Base-by-base conservation (phyloP, 1,284 basidiomycete genomes). In the Meripilus lineatus region DNA sequence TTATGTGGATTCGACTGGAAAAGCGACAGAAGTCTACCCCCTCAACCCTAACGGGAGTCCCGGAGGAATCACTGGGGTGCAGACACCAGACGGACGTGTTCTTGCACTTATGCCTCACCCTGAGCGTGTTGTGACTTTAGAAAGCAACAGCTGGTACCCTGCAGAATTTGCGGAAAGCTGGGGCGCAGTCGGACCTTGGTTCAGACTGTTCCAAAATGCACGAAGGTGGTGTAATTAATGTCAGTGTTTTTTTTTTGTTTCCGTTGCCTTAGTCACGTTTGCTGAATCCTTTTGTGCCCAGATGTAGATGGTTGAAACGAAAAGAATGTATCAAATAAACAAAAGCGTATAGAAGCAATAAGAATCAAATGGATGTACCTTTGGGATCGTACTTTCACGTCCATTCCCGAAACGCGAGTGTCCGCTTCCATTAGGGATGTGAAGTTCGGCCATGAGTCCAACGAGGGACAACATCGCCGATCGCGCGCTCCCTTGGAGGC, bases 51-150 rank as follows among this genome's bases (percentile, higher is more conserved):
- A 99, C 64, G 95, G 96, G 32, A 89, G 85, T 55, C 80, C 85
- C 0, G 81, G 75, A 8, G 95, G 93, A 15, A 81, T 97, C 45
- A 89, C 93, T 8, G 95, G 93, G 20, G 77, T 99, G 28, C 84
- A 91, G 56, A 93, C 92, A 3, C 74, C 79, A 3, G 76, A 86
- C 54, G 95, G 95, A 13, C 77, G 94, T 14, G 86, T 99, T 11
- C 71, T 99, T 46, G 92, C 90, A 5, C 68, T 99, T 56, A 99
- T 99, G 96, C 95, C 95, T 22, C 95, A 95, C 65, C 92, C 92
- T 0, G 92, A 94, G 62, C 77, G 92, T 21, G 85, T 89, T 14
- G 74, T 78, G 10, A 70, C 80, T 23, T 58, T 89, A 46, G 88
- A 89, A 60, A 86, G 81, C 59, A 93, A 92, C 59, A 91, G 87